Evolutionary conservation across 192 early-diverging fungal species (phyloP).

Genomic region (Geosiphon pyriformis): DNA sequence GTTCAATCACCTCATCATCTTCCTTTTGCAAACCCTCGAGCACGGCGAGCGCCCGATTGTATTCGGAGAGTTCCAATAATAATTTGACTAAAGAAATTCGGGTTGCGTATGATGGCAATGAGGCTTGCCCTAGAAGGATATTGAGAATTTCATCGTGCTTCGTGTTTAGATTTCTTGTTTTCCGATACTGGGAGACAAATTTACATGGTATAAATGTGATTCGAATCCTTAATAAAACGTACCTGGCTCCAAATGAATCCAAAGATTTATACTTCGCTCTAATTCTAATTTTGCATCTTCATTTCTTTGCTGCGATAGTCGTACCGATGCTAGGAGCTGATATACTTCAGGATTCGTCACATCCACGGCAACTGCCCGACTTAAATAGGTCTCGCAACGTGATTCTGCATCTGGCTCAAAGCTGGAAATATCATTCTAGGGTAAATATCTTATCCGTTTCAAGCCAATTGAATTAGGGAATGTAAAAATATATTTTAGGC

Average conservation of each 20-base stretch:
- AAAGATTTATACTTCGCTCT: conserved; percentile 62
- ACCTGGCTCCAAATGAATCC: conserved; percentile 55
- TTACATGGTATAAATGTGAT: no score
- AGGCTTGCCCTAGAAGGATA: conserved; percentile 30
- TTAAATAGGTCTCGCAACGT: conserved; percentile 69
- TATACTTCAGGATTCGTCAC: conserved; percentile 77
- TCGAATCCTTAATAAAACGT: not conserved
- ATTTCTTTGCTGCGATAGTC: conserved; percentile 74
- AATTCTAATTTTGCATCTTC: conserved; percentile 74
- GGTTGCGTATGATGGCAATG: conserved; percentile 78
- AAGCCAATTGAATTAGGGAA: no score
- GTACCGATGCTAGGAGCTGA: conserved; percentile 84
- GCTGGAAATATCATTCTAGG: conserved; percentile 38
- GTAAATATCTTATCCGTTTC: no score
- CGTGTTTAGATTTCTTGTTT: conserved; percentile 17
- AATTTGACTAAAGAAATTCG: conserved; percentile 79
- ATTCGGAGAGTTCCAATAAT: conserved; percentile 77
- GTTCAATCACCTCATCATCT: conserved; percentile 87
- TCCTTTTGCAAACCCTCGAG: conserved; percentile 80
- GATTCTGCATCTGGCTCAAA: conserved; percentile 88
- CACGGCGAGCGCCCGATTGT: conserved; percentile 72
- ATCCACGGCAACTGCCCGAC: conserved; percentile 62
- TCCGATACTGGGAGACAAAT: no score
- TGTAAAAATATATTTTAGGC: conserved; percentile 23
- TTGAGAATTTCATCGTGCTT: conserved; percentile 13